Evolutionary conservation across 805 yeast species (phyloP), one percentile per base, ranked within the genome.

Genomic region (Ogataea thermomethanolica): DNA sequence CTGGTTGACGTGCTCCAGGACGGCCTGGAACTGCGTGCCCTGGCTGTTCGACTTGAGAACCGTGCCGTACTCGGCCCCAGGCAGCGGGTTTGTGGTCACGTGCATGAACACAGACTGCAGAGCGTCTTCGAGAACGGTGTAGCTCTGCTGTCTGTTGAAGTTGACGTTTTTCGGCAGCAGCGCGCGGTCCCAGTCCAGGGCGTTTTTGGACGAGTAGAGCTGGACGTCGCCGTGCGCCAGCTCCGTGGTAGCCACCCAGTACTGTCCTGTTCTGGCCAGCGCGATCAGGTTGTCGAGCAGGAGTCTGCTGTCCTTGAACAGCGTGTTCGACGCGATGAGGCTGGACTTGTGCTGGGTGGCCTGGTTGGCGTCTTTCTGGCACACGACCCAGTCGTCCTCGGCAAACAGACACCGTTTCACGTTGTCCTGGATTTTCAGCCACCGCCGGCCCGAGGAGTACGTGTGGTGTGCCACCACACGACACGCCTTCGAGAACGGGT

Each of bases 11-110:
- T 75, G 63, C 9, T 73, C 76, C 48, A 85, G 69, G 2, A 86
- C 62, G 22, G 77, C 61, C 4, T 84, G 87, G 58, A 84, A 90
- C 2, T 84, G 80, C 1, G 95, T 84, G 44, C 98, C 98, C 50
- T 85, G 83, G 11, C 84, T 81, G 61, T 89, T 88, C 2, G 95
- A 86, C 57, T 90, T 89, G 55, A 90, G 66, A 13, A 90, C 64
- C 1, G 85, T 67, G 10, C 97, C 97, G 58, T 61, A 80, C 51
- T 85, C 90, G n/a, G 68, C 58, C 8, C 74, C 78, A 2, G 54
- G 37, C 26, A 67, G 67, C 17, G 66, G 60, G 50, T 70, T 70
- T 0, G 89, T 81, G 5, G 95, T 84, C 8, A 88, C 82, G 58
- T 86, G 96, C 60, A 90, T 56, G 62, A 86, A 81, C 7, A 90